Evolutionary conservation across 768 basidiomycete genomes (phyloP).

Genomic region (Lentinula raphanica): DNA sequence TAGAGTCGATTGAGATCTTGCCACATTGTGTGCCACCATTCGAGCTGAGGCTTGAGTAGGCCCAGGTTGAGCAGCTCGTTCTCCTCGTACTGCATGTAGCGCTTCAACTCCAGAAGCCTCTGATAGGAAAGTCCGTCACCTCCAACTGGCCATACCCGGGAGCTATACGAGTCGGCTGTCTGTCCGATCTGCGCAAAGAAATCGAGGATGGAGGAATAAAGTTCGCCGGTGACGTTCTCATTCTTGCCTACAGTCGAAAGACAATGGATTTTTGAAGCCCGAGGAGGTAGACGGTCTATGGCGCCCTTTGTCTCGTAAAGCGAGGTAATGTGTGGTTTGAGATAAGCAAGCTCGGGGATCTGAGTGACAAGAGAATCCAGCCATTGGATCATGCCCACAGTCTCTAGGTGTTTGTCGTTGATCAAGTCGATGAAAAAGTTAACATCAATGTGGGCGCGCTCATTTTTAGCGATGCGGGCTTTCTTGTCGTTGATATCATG

Average conservation of each 20-base stretch:
- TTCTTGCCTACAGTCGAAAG: slow-evolving; percentile 23
- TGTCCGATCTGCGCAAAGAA: slow-evolving; percentile 29
- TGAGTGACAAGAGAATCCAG: slow-evolving; percentile 17
- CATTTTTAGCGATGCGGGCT: not conserved
- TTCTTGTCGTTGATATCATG: slow-evolving; percentile 18
- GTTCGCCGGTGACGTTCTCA: slow-evolving; percentile 22
- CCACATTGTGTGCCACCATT: slow-evolving; percentile 26
- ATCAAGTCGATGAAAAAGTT: slow-evolving; percentile 14
- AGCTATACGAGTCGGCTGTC: slow-evolving; percentile 11
- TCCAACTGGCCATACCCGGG: slow-evolving; percentile 22
- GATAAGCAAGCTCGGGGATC: slow-evolving; percentile 20
- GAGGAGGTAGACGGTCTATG: slow-evolving; percentile 7
- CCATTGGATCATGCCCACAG: slow-evolving; percentile 24
- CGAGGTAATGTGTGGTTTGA: slow-evolving; percentile 14
- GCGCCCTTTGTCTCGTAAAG: slow-evolving; percentile 19
- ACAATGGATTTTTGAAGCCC: slow-evolving; percentile 18
- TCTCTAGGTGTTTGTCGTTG: slow-evolving; percentile 20
- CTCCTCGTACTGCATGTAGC: slow-evolving; percentile 22
- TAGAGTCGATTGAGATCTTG: slow-evolving; percentile 22
- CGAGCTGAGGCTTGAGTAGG: slow-evolving; percentile 19
- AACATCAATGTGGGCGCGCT: slow-evolving; percentile 17
- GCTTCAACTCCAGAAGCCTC: slow-evolving; percentile 19
- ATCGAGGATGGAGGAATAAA: slow-evolving; percentile 26
- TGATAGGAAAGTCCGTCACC: slow-evolving; percentile 34
- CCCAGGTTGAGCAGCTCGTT: slow-evolving; percentile 16